Conservation (phyloP, 2,329 filamentous ascomycete genomes). For the Penicillium sp. region DNA sequence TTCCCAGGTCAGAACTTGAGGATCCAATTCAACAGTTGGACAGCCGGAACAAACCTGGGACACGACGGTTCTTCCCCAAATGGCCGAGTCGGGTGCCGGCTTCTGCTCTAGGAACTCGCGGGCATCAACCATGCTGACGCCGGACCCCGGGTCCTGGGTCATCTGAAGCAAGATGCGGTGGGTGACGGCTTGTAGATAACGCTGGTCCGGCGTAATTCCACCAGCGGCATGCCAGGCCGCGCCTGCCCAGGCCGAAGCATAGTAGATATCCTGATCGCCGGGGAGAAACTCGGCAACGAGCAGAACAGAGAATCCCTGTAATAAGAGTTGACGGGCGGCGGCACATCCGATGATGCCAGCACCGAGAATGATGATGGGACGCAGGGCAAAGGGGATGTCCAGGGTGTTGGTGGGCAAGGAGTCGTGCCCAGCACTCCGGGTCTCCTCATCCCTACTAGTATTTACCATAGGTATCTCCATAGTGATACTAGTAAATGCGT, state of each 20-base stretch:
- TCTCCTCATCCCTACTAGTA: too few relatives aligned
- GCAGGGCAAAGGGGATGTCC: conserved; percentile 41
- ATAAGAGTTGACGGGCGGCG: conserved; percentile 39
- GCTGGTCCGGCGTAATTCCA: conserved; percentile 39
- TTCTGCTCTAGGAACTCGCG: conserved; percentile 41
- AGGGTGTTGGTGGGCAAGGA: conserved; percentile 33
- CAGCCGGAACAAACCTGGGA: conserved; percentile 31
- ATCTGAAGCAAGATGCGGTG: conserved; percentile 41
- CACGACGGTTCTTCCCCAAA: conserved; percentile 41
- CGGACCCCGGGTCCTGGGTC: conserved; percentile 39
- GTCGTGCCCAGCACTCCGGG: conserved; percentile 3
- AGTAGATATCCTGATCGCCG: conserved; percentile 41
- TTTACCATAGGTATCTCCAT: too few relatives aligned
- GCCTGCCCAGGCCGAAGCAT: conserved; percentile 46
- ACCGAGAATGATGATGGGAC: conserved; percentile 42
- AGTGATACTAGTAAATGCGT: too few relatives aligned
- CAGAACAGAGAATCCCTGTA: conserved; percentile 39
- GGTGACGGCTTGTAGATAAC: conserved; percentile 40
- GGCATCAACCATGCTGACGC: conserved; percentile 39
- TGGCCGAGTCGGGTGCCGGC: conserved; percentile 36
- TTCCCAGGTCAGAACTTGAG: background rate
- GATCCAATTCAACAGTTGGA: background rate
- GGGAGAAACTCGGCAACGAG: conserved; percentile 44
- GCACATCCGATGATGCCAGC: conserved; percentile 47
- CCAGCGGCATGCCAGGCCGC: conserved; percentile 46